Conservation (phyloP, 768 basidiomycete species). For the Russula brevipes region DNA sequence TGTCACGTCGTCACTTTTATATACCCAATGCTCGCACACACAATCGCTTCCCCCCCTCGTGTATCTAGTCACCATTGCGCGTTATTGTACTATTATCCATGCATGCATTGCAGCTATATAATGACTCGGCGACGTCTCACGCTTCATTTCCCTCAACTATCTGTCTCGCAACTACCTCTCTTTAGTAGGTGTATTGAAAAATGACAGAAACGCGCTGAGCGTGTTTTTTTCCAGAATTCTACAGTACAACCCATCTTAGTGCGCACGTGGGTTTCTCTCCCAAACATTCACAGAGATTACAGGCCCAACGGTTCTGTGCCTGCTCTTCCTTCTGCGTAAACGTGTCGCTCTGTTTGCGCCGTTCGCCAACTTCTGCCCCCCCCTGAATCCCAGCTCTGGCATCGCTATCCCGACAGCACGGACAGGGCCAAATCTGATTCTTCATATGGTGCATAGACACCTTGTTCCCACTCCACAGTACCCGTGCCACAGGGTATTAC, state of each 20-base stretch:
- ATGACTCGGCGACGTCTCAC: constrained; percentile 17
- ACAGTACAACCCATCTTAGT: not conserved
- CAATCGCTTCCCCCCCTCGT: not conserved
- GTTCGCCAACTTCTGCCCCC: not conserved
- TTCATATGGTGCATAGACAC: not conserved
- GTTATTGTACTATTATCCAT: constrained; percentile 20
- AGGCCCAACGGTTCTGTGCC: not conserved
- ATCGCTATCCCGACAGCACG: constrained; percentile 1
- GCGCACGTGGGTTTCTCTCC: not conserved
- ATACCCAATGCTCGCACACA: constrained; percentile 21
- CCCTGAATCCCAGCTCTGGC: constrained; percentile 9
- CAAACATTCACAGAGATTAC: not conserved
- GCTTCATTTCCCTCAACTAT: not conserved
- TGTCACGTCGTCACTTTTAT: constrained; percentile 21
- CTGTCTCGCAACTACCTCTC: not conserved
- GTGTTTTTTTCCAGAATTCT: constrained; percentile 1
- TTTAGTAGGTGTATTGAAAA: constrained; percentile 16
- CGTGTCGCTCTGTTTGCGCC: not conserved
- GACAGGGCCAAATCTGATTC: not conserved
- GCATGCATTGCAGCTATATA: constrained; percentile 23
- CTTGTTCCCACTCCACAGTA: constrained; percentile 11
- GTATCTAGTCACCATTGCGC: constrained; percentile 17
- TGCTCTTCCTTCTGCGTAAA: constrained; percentile 4
- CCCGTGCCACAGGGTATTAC: not conserved
- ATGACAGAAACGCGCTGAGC: constrained; percentile 7